Evolutionary conservation across 2,329 filamentous ascomycete species (phyloP), one percentile per base, ranked within the genome.

Genomic region (Cordyceps javanica): DNA sequence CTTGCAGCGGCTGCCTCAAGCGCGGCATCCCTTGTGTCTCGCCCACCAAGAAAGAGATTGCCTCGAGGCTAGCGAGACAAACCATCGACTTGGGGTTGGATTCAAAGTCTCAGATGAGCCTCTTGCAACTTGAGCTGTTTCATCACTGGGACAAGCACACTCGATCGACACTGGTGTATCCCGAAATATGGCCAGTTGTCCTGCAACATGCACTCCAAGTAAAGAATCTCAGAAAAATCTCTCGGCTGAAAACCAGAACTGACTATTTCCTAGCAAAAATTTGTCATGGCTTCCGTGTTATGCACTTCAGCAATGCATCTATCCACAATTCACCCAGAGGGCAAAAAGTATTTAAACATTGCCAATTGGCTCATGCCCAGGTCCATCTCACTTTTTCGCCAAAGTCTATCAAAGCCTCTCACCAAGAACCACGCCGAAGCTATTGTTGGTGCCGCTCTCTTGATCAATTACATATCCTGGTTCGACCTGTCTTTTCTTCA

Each of bases 81-180:
- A 16, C 32, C 59, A 39, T 46, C 32, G 11, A 50, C 32, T 39
- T 46, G 46, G 36, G 23, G 13, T 19, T 50, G 19, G n/a, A 23
- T 41, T 14, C 32, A 23, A 57, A 58, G 36, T n/a, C 49, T 2
- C 60, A 57, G 9, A 62, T 69, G 48, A 69, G 68, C 46, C 57
- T 69, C 5, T 52, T 70, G 16, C 68, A 71, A 48, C 61, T 71
- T 57, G 66, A 70, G 50, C 62, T 71, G 28, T 65, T 71, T 58
- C 60, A 68, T 58, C 67, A 70, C 59, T 70, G 68, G 48, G 62
- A 67, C 25, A 60, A 62, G 13, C 38, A 58, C 19, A 68, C 65
- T 16, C 50, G 62, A 5, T 57, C 60, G 13, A 69, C 65, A 10
- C 61, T 70, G 19, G 57, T 64, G 41, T 69, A 69, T 54, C 34